A percentile compares a stretch with the other conserved stretches of the same genome.
These are phyloP conservation scores for Blepharisma stoltei DNA, from an alignment of 73 alveolate genomes.

Conservation along the genomic window DNA sequence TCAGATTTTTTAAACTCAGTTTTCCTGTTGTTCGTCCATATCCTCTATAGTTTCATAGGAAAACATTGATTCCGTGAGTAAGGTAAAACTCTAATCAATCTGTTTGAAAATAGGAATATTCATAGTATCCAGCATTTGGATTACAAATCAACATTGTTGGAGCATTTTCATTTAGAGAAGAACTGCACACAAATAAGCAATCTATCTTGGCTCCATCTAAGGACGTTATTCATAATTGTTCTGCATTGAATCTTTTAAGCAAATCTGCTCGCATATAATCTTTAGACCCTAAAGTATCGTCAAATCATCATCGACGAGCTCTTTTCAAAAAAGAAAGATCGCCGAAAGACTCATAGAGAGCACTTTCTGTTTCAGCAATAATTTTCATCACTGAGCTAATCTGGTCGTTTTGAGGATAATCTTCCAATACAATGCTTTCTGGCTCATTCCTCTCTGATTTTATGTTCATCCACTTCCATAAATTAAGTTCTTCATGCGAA, in stretches of 20 bases:
- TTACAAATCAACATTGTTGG: conserved; percentile 61
- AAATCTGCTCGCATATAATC: conserved; percentile 9
- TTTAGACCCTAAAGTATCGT: not conserved
- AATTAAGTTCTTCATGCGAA: not conserved
- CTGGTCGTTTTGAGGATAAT: not conserved
- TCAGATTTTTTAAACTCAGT: conserved; percentile 41
- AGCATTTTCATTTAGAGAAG: not conserved
- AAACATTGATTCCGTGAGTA: conserved; percentile 49
- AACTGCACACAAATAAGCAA: not conserved
- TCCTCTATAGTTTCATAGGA: conserved; percentile 72
- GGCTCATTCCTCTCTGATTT: not conserved
- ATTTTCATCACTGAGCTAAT: not conserved
- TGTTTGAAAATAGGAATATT: conserved; percentile 45
- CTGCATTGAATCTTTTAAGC: not conserved
- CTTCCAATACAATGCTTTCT: no score
- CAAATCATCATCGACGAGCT: not conserved
- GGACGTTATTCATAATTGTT: conserved; percentile 4
- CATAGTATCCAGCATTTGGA: conserved; percentile 73
- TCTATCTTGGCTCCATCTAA: conserved; percentile 20
- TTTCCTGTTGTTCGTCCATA: conserved; percentile 71
- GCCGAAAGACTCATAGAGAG: not conserved
- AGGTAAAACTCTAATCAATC: conserved; percentile 55
- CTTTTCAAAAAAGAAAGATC: not conserved
- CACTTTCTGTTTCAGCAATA: not conserved
- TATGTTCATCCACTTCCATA: not conserved